Evolutionary conservation across 2,329 filamentous ascomycete genomes (phyloP), one percentile per base, ranked within the genome.

Genomic region (Pseudogymnoascus sp.): DNA sequence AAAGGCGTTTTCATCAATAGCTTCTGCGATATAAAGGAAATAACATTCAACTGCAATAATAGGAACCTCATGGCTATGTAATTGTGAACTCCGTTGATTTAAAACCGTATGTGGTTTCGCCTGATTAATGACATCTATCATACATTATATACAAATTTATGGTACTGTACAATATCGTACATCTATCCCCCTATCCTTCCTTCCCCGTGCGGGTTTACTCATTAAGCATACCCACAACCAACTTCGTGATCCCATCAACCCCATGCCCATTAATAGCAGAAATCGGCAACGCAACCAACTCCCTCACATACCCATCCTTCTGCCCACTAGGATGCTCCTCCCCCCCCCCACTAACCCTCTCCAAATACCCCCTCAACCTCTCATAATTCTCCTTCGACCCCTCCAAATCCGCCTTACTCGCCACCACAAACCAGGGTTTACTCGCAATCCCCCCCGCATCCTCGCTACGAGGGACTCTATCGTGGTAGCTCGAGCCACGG

Each of bases 401-500:
- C 3, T 87, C 85, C 63, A 96, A 75, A 74, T 98, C 93, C 0
- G 91, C 93, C 77, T 98, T 98, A 19, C 93, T 97, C 1, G 91
- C 93, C 48, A 97, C 87, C 4, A 97, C 93, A 71, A 96, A 95
- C 95, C 95, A 99, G 0, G 95, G 93, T 78, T 99, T 99, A 36
- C 85, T 85, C n/a, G 90, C 90, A 68, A 98, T 96, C 51, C 69
- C 21, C 64, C 67, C 11, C 71, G 62, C 4, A 70, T 71, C 62
- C 67, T 70, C 14, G 70, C 68, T 14, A 68, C 69, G 54, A 13
- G 62, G 48, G 3, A 63, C 25, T 41, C 69, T 21, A 67, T 68
- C 2, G 65, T 71, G 39, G 10, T 65, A 31, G 64, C 51, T 57
- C 28, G 51, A 57, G n/a, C 51, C 51, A 13, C 51, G 25, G 8